Evolutionary conservation across 2,329 filamentous ascomycete species (phyloP).

Genomic region (Pseudocercospora macadamiae): DNA sequence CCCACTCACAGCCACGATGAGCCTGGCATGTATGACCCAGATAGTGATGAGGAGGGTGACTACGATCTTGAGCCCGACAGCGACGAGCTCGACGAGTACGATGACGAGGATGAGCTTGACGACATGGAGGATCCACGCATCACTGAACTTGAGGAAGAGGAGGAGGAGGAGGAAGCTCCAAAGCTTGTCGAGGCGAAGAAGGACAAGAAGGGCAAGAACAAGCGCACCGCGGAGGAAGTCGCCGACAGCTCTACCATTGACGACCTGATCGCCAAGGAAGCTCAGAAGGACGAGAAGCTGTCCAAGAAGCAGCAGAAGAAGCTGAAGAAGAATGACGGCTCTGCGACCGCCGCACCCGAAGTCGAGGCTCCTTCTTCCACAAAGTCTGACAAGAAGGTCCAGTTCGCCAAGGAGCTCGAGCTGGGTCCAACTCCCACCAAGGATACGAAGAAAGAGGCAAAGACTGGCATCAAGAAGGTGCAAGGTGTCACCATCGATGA

Average conservation of each 20-base stretch:
- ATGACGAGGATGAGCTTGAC: conserved; percentile 35
- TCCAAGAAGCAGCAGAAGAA: conserved; percentile 99
- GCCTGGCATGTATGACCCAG: conserved; percentile 64
- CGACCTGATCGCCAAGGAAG: conserved; percentile 77
- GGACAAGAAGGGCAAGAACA: conserved; percentile 91
- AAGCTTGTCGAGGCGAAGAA: conserved; percentile 58
- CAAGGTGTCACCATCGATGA: conserved; percentile 93
- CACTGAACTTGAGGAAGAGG: conserved; percentile 31
- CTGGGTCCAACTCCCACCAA: conserved; percentile 84
- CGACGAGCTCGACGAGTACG: conserved; percentile 67
- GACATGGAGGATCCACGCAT: conserved; percentile 30
- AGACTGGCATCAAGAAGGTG: conserved; percentile 72
- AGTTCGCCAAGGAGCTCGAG: conserved; percentile 98
- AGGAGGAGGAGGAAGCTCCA: conserved; percentile 67
- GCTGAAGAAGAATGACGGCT: conserved; percentile 96
- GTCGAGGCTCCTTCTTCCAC: conserved; percentile 53
- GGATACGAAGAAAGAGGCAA: conserved; percentile 44
- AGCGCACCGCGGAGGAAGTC: conserved; percentile 75
- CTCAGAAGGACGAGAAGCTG: conserved; percentile 68
- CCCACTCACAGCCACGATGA: conserved; percentile 62
- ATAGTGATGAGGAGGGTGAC: conserved; percentile 64
- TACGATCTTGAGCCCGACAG: conserved; percentile 82
- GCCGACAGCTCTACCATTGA: conserved; percentile 70
- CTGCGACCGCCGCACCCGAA: conserved; percentile 59
- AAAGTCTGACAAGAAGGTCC: conserved; percentile 88